Conservation (phyloP, 2,329 filamentous ascomycete genomes). For the Diaporthe ilicicola region DNA sequence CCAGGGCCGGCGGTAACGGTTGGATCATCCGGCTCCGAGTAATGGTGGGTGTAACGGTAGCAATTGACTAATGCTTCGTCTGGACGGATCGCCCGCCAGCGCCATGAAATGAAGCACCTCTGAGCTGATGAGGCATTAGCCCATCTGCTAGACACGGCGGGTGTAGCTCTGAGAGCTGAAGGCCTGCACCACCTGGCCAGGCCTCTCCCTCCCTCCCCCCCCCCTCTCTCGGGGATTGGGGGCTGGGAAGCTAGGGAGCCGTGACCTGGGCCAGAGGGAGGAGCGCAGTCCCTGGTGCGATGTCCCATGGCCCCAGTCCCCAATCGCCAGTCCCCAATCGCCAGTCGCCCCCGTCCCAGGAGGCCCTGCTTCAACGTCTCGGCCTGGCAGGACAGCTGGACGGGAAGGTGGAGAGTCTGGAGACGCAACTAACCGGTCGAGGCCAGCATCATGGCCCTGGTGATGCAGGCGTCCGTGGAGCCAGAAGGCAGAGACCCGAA, state of each 20-base stretch:
- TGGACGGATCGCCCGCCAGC: slow-evolving; percentile 14
- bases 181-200: neutral
- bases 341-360: neutral
- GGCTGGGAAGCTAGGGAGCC: neutral
- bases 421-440: slow-evolving; percentile 27
- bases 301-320: neutral
- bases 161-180: slow-evolving; percentile 13
- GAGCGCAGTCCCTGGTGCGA: neutral
- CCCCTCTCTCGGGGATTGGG: neutral
- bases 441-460: neutral
- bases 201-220: no score
- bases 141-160: slow-evolving; percentile 12
- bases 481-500: slow-evolving; percentile 26
- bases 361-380: neutral
- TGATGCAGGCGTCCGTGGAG: slow-evolving; percentile 21
- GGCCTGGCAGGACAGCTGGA: neutral
- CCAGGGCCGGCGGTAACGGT: slow-evolving; percentile 18
- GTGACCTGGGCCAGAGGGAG: neutral
- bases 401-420: slow-evolving; percentile 18
- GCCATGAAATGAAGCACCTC: neutral
- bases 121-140: neutral
- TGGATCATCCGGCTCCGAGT: slow-evolving; percentile 21
- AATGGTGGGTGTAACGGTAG: slow-evolving; percentile 24
- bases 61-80: slow-evolving; percentile 15
- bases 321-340: neutral